A percentile compares a stretch with the other conserved stretches of the same genome.
These are phyloP conservation scores for Volvariella volvacea DNA, from an alignment of 1,284 basidiomycete genomes.

Conservation along the genomic window DNA sequence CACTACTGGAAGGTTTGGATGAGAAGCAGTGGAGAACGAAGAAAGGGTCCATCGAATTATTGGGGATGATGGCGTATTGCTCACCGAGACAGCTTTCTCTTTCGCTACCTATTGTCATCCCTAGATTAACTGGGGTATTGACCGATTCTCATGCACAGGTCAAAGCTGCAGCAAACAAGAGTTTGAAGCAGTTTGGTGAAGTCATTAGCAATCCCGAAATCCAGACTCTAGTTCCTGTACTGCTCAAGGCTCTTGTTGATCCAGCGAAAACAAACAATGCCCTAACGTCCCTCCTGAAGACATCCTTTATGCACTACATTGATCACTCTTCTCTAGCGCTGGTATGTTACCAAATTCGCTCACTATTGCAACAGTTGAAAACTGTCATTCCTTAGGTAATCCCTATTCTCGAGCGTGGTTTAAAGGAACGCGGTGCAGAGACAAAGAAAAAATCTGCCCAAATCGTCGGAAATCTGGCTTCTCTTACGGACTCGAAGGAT, in stretches of 20 bases:
- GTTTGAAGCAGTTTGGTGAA: conserved; percentile 96
- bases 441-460: conserved; percentile 95
- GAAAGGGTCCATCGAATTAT: conserved; percentile 95
- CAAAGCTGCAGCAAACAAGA: conserved; percentile 87
- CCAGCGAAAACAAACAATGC: conserved; percentile 89
- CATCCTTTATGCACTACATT: conserved; percentile 97
- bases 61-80: conserved; percentile 99
- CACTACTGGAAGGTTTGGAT: conserved; percentile 85
- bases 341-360: conserved; percentile 35
- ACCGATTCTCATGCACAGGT: conserved; percentile 99
- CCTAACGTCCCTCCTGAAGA: conserved; percentile 80
- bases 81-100: conserved; percentile 93
- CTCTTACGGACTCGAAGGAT: conserved; percentile 92
- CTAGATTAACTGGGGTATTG: conserved; percentile 88
- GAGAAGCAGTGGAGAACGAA: conserved; percentile 99
- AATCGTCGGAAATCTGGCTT: conserved; percentile 95
- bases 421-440: conserved; percentile 88
- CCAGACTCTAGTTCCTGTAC: conserved; percentile 84
- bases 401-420: conserved; percentile 92
- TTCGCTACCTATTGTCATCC: conserved; percentile 95
- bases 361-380: conserved; percentile 2
- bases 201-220: conserved; percentile 95
- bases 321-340: conserved; percentile 97
- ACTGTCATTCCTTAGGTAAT: conserved; percentile 55
- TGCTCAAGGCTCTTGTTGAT: conserved; percentile 95